Base-by-base conservation (phyloP, 2,329 filamentous ascomycete species). In the Phoma sp. region DNA sequence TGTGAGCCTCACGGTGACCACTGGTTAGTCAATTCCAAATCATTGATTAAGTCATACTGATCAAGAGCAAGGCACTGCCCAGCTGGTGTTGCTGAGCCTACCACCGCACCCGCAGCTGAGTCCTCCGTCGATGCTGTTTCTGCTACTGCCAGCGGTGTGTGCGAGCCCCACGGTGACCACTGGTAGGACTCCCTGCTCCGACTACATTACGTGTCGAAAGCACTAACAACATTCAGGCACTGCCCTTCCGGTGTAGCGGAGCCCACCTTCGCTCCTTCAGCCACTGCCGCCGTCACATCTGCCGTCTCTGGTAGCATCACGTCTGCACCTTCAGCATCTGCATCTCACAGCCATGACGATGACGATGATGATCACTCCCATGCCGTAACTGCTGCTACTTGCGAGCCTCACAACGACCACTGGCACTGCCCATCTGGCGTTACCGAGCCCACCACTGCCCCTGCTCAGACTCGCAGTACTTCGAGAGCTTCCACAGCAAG, bases 341-440 rank as follows among this genome's bases (percentile, higher is more conserved):
- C 52, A 6, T 56, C 62, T 14, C 55, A 60, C 47, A 38, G 48
- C 46, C 47, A 62, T 21, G 47, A 64, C 23, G 47, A 64, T 15
- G 57, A 66, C 15, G 56, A 67, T 2, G 38, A 69, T 12, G 53
- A 69, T 14, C 61, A 68, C 38, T 58, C 62, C 20, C 60, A 67
- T 18, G 58, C 59, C 14, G 64, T 50, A n/a, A 68, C 67, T 1
- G 67, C 65, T 6, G 49, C 62, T 33, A 68, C 64, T 2, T 71
- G 68, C 47, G 63, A 65, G 42, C 64, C 66, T 26, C 68, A 62
- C 36, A 53, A 47, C 26, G 64, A 68, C 42, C 66, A 70, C 53
- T 69, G 65, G 65, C 60, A 67, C 53, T 68, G 66, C 37, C 66
- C 65, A 1, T 56, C 53, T 14, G 65, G 66, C n/a, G 65, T 68